phyloP scores from a whole-genome alignment of 768 basidiomycete genomes.

The Leccinum variicolor region DNA sequence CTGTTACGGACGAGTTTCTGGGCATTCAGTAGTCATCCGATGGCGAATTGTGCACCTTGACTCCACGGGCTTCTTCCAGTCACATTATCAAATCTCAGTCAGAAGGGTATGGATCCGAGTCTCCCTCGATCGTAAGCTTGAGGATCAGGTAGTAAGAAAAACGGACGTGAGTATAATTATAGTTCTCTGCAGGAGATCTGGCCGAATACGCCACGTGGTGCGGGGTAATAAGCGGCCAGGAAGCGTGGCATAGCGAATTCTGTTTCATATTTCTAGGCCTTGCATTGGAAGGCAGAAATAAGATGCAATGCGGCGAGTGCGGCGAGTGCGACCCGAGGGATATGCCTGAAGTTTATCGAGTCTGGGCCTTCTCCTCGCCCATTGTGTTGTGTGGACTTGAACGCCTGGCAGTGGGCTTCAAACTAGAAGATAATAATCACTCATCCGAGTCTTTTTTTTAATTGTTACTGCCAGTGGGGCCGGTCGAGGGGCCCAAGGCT shows the following conservation, averaged over 20 bases:
- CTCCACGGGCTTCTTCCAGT: too few relatives aligned
- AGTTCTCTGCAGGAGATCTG: too few relatives aligned
- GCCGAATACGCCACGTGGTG: too few relatives aligned
- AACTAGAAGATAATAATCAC: too few relatives aligned
- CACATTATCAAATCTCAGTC: too few relatives aligned
- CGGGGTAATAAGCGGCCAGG: too few relatives aligned
- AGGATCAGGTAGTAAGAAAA: not conserved
- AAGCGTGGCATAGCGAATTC: too few relatives aligned
- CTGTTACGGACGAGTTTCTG: not conserved
- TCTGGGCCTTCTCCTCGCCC: not conserved
- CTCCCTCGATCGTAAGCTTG: not conserved
- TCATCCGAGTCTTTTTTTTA: too few relatives aligned
- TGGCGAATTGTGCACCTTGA: not conserved
- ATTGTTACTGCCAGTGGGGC: too few relatives aligned
- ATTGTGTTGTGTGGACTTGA: not conserved
- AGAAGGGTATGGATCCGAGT: not conserved
- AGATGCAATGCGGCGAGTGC: not conserved
- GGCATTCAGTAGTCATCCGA: not conserved
- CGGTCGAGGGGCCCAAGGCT: too few relatives aligned
- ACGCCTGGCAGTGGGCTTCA: not conserved
- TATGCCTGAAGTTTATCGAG: not conserved
- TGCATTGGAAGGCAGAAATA: not conserved
- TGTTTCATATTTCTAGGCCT: not conserved
- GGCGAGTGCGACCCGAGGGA: not conserved
- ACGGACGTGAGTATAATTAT: not conserved